A percentile compares a stretch with the other conserved stretches of the same genome.
These are phyloP conservation scores for Pisolithus microcarpus DNA, from an alignment of 768 basidiomycete genomes.

Conservation along the genomic window DNA sequence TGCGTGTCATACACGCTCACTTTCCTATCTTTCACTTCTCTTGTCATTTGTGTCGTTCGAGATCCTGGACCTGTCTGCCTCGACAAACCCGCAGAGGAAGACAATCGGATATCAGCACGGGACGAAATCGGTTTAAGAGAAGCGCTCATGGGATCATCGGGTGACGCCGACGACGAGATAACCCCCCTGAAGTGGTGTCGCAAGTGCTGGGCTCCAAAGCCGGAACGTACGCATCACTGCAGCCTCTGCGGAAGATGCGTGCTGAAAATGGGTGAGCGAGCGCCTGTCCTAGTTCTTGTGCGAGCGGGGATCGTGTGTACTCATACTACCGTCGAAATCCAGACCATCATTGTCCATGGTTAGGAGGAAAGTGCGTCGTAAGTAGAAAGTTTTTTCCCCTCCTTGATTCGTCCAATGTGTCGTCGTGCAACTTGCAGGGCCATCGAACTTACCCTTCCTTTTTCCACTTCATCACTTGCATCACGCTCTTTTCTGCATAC, in stretches of 20 bases:
- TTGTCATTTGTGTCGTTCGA: conserved; percentile 63
- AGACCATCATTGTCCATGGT: conserved; percentile 89
- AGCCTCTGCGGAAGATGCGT: conserved; percentile 69
- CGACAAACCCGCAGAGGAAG: conserved; percentile 16
- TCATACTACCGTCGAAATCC: conserved; percentile 5
- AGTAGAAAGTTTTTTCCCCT: conserved; percentile 18
- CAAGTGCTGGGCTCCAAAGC: conserved; percentile 73
- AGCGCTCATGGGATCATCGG: conserved; percentile 45
- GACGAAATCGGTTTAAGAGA: conserved; percentile 49
- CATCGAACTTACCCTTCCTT: conserved; percentile 81
- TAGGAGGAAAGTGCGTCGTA: conserved; percentile 71
- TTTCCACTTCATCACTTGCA: conserved; percentile 63
- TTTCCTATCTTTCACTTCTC: conserved; percentile 63
- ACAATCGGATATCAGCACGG: conserved; percentile 20
- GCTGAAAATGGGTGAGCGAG: conserved; percentile 69
- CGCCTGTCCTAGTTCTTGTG: background rate
- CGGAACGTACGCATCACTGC: conserved; percentile 78
- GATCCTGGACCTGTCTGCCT: conserved; percentile 61
- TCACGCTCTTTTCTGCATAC: conserved; percentile 59
- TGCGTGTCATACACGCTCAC: conserved; percentile 55
- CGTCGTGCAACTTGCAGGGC: conserved; percentile 40
- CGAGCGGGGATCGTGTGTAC: background rate
- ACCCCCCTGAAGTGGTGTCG: conserved; percentile 66
- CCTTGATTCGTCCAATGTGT: background rate
- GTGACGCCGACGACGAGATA: conserved; percentile 42